Evolutionary conservation across 129 eudicot genomes (phyloP).

Genomic region (Helichrysum umbraculigerum): DNA sequence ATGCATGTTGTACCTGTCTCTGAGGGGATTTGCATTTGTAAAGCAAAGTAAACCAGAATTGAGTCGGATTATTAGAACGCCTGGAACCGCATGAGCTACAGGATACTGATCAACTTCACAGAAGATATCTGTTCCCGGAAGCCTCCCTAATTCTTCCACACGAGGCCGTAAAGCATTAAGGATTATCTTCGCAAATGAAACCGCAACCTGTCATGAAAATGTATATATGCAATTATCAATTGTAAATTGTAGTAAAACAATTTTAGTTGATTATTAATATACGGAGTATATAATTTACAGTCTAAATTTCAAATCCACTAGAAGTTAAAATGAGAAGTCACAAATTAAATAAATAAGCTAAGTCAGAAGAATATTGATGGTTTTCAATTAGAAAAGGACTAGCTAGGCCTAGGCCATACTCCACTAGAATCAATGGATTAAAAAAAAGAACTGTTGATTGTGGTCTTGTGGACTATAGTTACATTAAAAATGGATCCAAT

Average conservation of each 20-base stretch:
- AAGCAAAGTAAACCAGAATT: slow-evolving; percentile 79
- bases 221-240: not conserved
- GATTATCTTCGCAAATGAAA: slow-evolving; percentile 77
- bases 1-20: slow-evolving; percentile 61
- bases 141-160: slow-evolving; percentile 64
- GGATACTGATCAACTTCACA: slow-evolving; percentile 78
- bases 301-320: not conserved
- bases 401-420: not conserved
- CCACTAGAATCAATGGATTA: slow-evolving; percentile 5
- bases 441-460: not conserved
- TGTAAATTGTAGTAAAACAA: too few species aligned
- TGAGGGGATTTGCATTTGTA: slow-evolving; percentile 75
- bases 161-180: slow-evolving; percentile 58
- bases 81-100: slow-evolving; percentile 60
- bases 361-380: not conserved
- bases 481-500: not conserved
- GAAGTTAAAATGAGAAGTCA: not conserved
- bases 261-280: too few species aligned
- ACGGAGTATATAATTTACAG: not conserved
- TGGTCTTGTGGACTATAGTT: slow-evolving; percentile 15
- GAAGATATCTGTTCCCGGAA: slow-evolving; percentile 73
- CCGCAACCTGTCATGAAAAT: slow-evolving; percentile 47
- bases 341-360: not conserved
- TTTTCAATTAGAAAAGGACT: slow-evolving; percentile 17
- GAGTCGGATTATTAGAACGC: slow-evolving; percentile 67